Base-by-base conservation (phyloP, 768 basidiomycete genomes). In the Pilatotrama ljubarskyi region DNA sequence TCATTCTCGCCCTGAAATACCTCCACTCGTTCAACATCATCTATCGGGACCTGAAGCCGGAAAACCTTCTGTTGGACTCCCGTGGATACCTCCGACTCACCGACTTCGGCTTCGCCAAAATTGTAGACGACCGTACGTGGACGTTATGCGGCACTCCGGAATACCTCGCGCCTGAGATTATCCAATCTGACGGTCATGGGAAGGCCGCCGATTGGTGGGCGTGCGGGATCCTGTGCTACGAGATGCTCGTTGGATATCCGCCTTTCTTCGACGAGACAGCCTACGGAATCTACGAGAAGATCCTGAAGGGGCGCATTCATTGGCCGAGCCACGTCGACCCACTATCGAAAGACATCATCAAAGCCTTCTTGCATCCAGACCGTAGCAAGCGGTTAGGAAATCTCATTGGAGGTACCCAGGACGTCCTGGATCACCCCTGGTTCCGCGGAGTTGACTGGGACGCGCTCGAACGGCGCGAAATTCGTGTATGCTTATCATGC, bases 141-240 rank as follows among this genome's bases (percentile, higher is more conserved):
- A 99, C 97, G 7, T 81, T 99, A 32, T 99, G 97, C 68, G 93
- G 93, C 36, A 96, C 93, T 10, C 93, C 94, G 18, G 93, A 95
- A 75, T 98, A 99, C 71, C 86, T 99, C 37, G 96, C 97, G 2
- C 97, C 97, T 18, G 97, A 99, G 75, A 97, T 99, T 58, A 97
- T 99, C 58, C 90, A 96, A 69, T 94, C 93, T 6, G 95, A 96
- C 63, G 97, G 97, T 11, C 97, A 99, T 74, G 95, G 95, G 11
- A 96, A 97, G 73, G 95, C 95, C 9, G 95, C 95, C 6, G 96
- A 99, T 72, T 99, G 95, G 95, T 99, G 97, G 97, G 96, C 97
- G 9, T 90, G 95, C 68, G 97, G 97, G 18, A 91, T 98, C 46
- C 80, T 99, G 36, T 93, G 92, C 73, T 99, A 96, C 72, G 97